These are phyloP conservation scores for Plasmodium inui DNA, from an alignment of 169 alveolate genomes.

Conservation along the genomic window DNA sequence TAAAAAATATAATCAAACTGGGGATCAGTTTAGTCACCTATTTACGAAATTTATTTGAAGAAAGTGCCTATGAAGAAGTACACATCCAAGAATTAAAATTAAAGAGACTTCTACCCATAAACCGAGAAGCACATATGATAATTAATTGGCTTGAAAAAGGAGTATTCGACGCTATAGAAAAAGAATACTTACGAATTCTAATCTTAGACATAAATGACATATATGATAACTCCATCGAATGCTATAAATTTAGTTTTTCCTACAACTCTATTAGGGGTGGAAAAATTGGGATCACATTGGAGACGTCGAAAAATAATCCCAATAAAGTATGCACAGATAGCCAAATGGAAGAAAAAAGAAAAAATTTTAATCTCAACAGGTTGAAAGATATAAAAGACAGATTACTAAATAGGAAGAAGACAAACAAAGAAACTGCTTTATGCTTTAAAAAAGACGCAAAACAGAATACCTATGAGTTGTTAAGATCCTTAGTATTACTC, in stretches of 20 bases:
- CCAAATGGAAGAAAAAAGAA: conserved; percentile 26
- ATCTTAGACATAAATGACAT: conserved; percentile 85
- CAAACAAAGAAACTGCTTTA: conserved; percentile 62
- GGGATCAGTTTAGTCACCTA: conserved; percentile 82
- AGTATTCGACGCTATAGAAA: conserved; percentile 88
- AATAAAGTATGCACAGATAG: neutral
- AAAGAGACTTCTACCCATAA: conserved; percentile 78
- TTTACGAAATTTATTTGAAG: conserved; percentile 80
- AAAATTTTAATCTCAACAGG: conserved; percentile 35
- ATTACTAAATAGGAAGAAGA: conserved; percentile 76
- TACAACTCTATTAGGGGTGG: conserved; percentile 72
- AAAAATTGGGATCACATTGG: conserved; percentile 54
- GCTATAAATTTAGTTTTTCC: conserved; percentile 79
- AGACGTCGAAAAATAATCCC: conserved; percentile 10
- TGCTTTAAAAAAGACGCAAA: conserved; percentile 79
- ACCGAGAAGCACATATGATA: conserved; percentile 78
- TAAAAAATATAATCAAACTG: conserved; percentile 79
- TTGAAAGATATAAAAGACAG: conserved; percentile 38
- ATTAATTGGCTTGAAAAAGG: conserved; percentile 90
- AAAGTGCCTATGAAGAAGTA: conserved; percentile 82
- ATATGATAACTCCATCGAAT: conserved; percentile 84
- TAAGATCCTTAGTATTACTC: conserved; percentile 85
- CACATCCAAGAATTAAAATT: conserved; percentile 79
- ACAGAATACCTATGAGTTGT: conserved; percentile 78
- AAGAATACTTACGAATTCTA: conserved; percentile 80